phyloP scores from a whole-genome alignment of 2,329 filamentous ascomycete species.

The Sclerotinia borealis region DNA sequence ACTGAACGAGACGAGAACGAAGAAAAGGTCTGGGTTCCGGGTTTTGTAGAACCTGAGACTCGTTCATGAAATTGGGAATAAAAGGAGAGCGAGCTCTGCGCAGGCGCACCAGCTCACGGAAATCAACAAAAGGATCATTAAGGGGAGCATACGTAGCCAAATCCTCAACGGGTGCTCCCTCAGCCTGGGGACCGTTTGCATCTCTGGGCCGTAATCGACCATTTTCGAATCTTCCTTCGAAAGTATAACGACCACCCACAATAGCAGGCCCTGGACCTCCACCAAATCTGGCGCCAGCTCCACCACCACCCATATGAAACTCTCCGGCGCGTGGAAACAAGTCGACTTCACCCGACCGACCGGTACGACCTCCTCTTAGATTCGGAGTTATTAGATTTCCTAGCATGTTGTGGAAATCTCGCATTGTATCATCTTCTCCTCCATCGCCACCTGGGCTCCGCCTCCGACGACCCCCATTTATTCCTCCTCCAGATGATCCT shows the following conservation, averaged over 20 bases:
- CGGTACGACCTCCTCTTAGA: constrained; percentile 24
- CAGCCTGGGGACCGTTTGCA: constrained; percentile 43
- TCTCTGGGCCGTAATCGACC: constrained; percentile 43
- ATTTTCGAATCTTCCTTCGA: constrained; percentile 25
- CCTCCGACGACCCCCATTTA: constrained; percentile 5
- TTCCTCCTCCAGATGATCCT: neutral
- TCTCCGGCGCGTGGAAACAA: constrained; percentile 23
- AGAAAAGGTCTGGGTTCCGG: constrained; percentile 10
- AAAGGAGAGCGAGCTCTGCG: neutral
- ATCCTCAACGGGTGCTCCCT: constrained; percentile 40
- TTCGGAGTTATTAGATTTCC: constrained; percentile 37
- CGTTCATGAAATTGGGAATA: neutral
- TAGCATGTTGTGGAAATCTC: constrained; percentile 41
- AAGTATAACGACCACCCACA: constrained; percentile 27
- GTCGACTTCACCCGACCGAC: constrained; percentile 30
- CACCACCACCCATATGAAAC: constrained; percentile 18
- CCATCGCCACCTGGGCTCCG: neutral
- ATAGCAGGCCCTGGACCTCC: constrained; percentile 19
- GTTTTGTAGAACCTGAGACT: neutral
- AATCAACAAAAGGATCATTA: neutral
- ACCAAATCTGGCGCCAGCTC: neutral
- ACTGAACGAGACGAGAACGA: constrained; percentile 11
- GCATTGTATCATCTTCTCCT: constrained; percentile 26
- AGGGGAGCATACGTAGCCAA: constrained; percentile 40
- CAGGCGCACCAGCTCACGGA: neutral